Conservation (phyloP, 2,329 filamentous ascomycete genomes). For the Neocatenulostroma microsporum region DNA sequence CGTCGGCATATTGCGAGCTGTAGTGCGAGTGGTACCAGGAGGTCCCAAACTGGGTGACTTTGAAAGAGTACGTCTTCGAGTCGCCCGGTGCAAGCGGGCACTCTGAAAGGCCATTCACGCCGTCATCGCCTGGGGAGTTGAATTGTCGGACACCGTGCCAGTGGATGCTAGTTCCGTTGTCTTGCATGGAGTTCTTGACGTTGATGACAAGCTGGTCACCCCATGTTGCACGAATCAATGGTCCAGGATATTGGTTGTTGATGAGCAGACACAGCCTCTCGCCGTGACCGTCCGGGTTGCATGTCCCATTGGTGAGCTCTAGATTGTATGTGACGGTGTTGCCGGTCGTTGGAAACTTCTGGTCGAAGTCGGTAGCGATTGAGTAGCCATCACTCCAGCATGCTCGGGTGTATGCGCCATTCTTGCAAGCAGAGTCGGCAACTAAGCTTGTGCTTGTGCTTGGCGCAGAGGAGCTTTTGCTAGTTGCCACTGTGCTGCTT, state of each 20-base stretch:
- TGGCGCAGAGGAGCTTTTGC: no score
- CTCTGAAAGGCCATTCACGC: conserved; percentile 45
- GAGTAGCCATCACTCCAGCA: conserved; percentile 24
- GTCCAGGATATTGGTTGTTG: conserved; percentile 58
- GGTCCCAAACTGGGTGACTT: conserved; percentile 41
- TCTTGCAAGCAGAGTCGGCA: conserved; percentile 21
- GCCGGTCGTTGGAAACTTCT: conserved; percentile 27
- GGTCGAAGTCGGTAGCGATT: conserved; percentile 30
- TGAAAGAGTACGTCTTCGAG: conserved; percentile 51
- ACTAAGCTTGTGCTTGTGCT: no score
- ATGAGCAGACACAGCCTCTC: conserved; percentile 39
- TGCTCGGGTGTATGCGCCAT: conserved; percentile 19
- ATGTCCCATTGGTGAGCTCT: conserved; percentile 37
- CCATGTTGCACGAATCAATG: conserved; percentile 21
- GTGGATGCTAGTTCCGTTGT: conserved; percentile 56
- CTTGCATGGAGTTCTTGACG: conserved; percentile 46
- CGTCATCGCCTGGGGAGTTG: conserved; percentile 50
- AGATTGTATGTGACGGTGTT: conserved; percentile 33
- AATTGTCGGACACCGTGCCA: conserved; percentile 56
- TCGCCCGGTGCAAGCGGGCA: conserved; percentile 44
- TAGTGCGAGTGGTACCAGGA: conserved; percentile 53
- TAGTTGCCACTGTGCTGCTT: no score
- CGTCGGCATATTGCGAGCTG: conserved; percentile 48
- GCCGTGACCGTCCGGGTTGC: conserved; percentile 40
- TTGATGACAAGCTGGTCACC: conserved; percentile 42